Percentiles rank a stretch among this genome's conserved stretches.
phyloP scores from a whole-genome alignment of 495 filamentous ascomycete species.

The Trichoderma erinaceum region DNA sequence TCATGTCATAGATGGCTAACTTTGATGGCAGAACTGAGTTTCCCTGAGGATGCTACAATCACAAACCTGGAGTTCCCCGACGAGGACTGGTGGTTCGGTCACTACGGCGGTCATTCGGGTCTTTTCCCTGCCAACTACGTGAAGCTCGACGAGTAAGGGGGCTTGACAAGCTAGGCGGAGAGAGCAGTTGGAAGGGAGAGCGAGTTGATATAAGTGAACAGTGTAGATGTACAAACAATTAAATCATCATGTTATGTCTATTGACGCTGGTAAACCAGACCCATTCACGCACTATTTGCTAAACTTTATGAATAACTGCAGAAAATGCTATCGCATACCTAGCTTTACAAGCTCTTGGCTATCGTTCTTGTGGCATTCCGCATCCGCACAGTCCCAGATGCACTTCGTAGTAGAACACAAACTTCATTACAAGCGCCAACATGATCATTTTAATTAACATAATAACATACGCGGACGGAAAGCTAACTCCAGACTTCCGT shows the following conservation, averaged over 20 bases:
- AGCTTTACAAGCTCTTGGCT: too few species aligned
- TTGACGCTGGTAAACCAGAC: neutral
- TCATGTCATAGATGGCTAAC: conserved; percentile 20
- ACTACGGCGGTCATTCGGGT: conserved; percentile 69
- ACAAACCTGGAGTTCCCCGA: conserved; percentile 78
- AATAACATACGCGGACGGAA: too few species aligned
- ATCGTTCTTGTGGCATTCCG: too few species aligned
- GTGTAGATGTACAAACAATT: conserved; percentile 11
- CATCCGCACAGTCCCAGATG: too few species aligned
- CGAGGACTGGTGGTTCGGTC: conserved; percentile 97
- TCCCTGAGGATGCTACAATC: conserved; percentile 82
- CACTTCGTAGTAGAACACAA: too few species aligned
- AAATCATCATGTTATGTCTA: neutral
- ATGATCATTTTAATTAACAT: too few species aligned
- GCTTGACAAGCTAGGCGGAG: neutral
- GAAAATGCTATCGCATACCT: too few species aligned
- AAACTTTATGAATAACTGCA: too few species aligned
- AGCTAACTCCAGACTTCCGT: too few species aligned
- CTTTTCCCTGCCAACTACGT: conserved; percentile 93
- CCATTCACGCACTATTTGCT: neutral
- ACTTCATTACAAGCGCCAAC: too few species aligned
- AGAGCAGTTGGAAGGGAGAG: neutral
- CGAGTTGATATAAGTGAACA: neutral
- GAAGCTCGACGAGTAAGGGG: conserved; percentile 50
- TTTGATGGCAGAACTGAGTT: conserved; percentile 60